Evolutionary conservation across 1,284 basidiomycete species (phyloP).

Genomic region (Pholiota adiposa): DNA sequence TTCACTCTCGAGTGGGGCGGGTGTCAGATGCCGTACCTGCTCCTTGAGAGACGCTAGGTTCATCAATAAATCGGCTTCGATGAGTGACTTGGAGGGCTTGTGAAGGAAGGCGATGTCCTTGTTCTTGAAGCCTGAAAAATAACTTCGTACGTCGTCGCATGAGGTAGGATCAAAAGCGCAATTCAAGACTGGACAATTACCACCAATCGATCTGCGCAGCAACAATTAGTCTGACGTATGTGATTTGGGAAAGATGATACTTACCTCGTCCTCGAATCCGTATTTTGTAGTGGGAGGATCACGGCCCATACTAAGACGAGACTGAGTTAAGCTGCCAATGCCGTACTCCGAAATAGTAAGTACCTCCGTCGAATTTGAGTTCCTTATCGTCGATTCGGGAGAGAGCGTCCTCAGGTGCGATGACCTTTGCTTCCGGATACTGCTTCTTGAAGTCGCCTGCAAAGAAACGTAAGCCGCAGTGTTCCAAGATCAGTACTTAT

Average conservation of each 20-base stretch:
- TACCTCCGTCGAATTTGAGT: conserved; percentile 64
- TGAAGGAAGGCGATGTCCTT: conserved; percentile 93
- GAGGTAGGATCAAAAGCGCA: neutral
- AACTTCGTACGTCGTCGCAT: conserved; percentile 44
- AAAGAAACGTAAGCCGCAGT: neutral
- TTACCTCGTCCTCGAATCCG: conserved; percentile 84
- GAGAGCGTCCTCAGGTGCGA: conserved; percentile 65
- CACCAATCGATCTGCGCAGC: conserved; percentile 58
- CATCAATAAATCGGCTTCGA: conserved; percentile 89
- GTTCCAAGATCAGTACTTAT: neutral
- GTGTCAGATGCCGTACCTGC: conserved; percentile 56
- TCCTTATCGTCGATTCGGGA: conserved; percentile 45
- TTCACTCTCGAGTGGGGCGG: neutral
- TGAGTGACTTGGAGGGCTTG: conserved; percentile 73
- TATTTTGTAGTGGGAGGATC: conserved; percentile 69
- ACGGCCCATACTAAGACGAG: conserved; percentile 55
- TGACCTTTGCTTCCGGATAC: conserved; percentile 79
- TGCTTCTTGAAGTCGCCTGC: conserved; percentile 72
- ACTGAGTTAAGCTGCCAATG: neutral
- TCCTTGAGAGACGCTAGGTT: conserved; percentile 74
- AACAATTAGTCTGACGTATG: conserved; percentile 9
- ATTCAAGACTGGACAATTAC: no score
- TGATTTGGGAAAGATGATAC: conserved; percentile 21
- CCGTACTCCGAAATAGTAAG: conserved; percentile 22
- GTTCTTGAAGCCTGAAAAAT: conserved; percentile 83